A percentile compares a stretch with the other conserved stretches of the same genome.
Conservation (phyloP, 805 yeast genomes). For the Saccharomycopsis javanensis region DNA sequence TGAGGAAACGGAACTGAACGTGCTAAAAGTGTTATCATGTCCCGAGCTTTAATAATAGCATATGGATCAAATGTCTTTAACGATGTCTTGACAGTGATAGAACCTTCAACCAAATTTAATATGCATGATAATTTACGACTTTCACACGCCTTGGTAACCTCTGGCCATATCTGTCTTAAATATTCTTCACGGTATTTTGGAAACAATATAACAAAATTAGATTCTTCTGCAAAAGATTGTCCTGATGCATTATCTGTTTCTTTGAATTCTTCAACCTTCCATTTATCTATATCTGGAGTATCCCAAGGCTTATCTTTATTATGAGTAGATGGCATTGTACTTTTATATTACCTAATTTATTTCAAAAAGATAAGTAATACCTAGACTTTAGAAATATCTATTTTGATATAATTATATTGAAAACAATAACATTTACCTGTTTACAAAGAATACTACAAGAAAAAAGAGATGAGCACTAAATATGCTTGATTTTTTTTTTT, state of each 20-base stretch:
- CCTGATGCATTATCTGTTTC: constrained; percentile 87
- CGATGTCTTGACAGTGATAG: constrained; percentile 95
- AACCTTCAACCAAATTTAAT: constrained; percentile 86
- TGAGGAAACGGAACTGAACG: constrained; percentile 97
- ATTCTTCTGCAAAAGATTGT: constrained; percentile 86
- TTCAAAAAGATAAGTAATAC: neutral
- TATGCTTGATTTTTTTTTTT: neutral
- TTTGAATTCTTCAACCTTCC: constrained; percentile 81
- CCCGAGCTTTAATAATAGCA: constrained; percentile 86
- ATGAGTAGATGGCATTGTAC: constrained; percentile 80
- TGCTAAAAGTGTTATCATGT: constrained; percentile 83
- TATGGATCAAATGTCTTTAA: constrained; percentile 95
- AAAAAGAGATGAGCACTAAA: neutral
- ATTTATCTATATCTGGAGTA: constrained; percentile 86
- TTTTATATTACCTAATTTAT: neutral
- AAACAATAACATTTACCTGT: too few relatives aligned
- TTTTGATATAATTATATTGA: neutral
- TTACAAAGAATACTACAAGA: too few relatives aligned
- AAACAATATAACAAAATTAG: constrained; percentile 87
- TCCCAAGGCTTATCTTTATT: constrained; percentile 98
- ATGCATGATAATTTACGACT: constrained; percentile 71
- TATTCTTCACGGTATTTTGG: constrained; percentile 95
- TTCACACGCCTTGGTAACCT: constrained; percentile 73
- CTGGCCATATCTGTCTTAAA: constrained; percentile 84
- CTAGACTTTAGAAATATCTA: neutral